Conservation (phyloP, 2,329 filamentous ascomycete species). For the Aspergillus puulaauensis region DNA sequence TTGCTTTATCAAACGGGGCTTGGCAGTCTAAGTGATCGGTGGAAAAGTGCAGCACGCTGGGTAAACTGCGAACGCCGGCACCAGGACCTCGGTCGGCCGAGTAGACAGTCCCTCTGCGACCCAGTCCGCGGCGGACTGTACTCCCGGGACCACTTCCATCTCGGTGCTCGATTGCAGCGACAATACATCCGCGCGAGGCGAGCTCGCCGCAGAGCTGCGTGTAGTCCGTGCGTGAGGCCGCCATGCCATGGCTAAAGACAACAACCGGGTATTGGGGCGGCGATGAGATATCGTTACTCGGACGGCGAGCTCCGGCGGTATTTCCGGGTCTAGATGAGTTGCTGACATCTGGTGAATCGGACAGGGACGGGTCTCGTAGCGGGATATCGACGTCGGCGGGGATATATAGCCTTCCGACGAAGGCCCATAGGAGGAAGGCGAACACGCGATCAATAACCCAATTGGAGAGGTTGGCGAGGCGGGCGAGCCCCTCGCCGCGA, state of each 20-base stretch:
- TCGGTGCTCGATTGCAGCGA: neutral
- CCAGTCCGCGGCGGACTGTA: neutral
- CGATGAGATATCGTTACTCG: no score
- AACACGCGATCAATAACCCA: neutral
- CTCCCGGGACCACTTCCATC: neutral
- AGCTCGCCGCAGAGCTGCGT: constrained; percentile 1
- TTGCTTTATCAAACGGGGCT: neutral
- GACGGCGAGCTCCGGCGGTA: no score
- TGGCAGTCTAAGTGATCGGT: neutral
- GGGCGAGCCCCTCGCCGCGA: neutral
- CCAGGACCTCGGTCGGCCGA: neutral
- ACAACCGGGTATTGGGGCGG: neutral
- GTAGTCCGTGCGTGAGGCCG: neutral
- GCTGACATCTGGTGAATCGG: neutral
- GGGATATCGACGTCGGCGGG: constrained; percentile 1
- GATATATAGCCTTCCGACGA: neutral
- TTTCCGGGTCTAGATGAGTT: no score
- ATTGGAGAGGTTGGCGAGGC: neutral
- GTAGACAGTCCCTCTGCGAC: neutral
- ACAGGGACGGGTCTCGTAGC: neutral
- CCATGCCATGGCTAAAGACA: neutral
- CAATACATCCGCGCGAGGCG: neutral
- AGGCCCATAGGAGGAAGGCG: neutral
- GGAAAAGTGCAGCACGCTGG: neutral
- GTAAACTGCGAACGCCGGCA: neutral